These are phyloP conservation scores for Plasmodium gonderi DNA, from an alignment of 169 alveolate genomes.

Conservation along the genomic window DNA sequence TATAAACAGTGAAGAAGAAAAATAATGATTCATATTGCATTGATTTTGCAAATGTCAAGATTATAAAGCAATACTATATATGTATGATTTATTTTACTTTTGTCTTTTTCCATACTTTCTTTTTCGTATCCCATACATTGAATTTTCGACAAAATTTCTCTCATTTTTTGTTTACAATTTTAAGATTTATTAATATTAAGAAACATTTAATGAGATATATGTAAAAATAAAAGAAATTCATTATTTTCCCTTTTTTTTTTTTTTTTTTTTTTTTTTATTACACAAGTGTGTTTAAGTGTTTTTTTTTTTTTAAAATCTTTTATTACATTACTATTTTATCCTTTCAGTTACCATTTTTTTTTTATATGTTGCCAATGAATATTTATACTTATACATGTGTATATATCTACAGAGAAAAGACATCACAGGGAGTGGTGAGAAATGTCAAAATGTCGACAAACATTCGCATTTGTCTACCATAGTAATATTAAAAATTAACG, in stretches of 20 bases:
- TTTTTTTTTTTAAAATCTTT: not conserved
- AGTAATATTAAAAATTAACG: conserved; percentile 24
- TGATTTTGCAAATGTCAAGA: not conserved
- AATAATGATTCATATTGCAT: not conserved
- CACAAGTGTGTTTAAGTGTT: not conserved
- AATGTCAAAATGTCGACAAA: not conserved
- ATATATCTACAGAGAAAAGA: not conserved
- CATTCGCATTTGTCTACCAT: not conserved
- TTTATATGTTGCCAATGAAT: not conserved
- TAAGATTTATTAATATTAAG: conserved; percentile 6
- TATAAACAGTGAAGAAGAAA: not conserved
- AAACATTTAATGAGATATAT: conserved; percentile 2
- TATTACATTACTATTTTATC: not conserved
- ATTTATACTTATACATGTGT: conserved; percentile 1
- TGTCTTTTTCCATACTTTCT: not conserved
- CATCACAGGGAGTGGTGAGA: not conserved
- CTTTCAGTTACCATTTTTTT: not conserved
- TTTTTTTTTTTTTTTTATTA: no score
- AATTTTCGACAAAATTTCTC: not conserved
- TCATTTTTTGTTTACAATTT: not conserved
- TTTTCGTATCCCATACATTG: not conserved
- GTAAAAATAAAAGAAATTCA: not conserved
- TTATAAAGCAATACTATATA: not conserved
- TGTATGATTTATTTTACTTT: not conserved
- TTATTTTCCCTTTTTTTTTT: no score